A percentile compares a stretch with the other conserved stretches of the same genome.
These are phyloP conservation scores for Ophiostoma novo-ulmi DNA, from an alignment of 2,329 filamentous ascomycete genomes.

Conservation along the genomic window DNA sequence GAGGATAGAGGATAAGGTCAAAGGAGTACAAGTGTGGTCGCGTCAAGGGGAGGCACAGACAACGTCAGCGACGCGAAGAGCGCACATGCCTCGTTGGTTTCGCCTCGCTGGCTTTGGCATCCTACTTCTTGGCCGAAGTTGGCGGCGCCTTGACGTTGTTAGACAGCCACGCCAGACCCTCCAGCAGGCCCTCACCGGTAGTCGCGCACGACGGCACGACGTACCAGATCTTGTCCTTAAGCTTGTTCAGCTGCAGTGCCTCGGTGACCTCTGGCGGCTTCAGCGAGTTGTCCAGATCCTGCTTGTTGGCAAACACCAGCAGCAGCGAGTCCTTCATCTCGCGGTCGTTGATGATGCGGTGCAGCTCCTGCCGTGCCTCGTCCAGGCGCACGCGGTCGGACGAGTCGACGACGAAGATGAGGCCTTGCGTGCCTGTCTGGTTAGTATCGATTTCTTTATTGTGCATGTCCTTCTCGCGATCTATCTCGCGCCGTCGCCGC, in stretches of 20 bases:
- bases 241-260: slow-evolving; percentile 65
- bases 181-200: slow-evolving; percentile 72
- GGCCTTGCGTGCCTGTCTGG: slow-evolving; percentile 75
- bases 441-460: background rate
- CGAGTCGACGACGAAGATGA: slow-evolving; percentile 98
- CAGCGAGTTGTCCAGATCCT: slow-evolving; percentile 82
- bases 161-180: slow-evolving; percentile 77
- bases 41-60: background rate
- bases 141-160: slow-evolving; percentile 71
- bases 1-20: background rate
- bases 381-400: slow-evolving; percentile 87
- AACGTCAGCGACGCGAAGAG: background rate
- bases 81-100: background rate
- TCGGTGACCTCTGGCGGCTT: slow-evolving; percentile 75
- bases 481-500: no score
- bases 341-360: slow-evolving; percentile 95
- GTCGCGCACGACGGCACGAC: slow-evolving; percentile 79
- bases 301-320: slow-evolving; percentile 97
- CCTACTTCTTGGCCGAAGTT: slow-evolving; percentile 51
- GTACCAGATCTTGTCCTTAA: slow-evolving; percentile 82
- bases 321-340: slow-evolving; percentile 96
- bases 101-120: background rate
- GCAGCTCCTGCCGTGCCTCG: slow-evolving; percentile 86
- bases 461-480: background rate
- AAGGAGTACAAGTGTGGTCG: background rate